These are phyloP conservation scores for Candida cerambycidarum DNA, from an alignment of 805 yeast genomes.

Conservation along the genomic window DNA sequence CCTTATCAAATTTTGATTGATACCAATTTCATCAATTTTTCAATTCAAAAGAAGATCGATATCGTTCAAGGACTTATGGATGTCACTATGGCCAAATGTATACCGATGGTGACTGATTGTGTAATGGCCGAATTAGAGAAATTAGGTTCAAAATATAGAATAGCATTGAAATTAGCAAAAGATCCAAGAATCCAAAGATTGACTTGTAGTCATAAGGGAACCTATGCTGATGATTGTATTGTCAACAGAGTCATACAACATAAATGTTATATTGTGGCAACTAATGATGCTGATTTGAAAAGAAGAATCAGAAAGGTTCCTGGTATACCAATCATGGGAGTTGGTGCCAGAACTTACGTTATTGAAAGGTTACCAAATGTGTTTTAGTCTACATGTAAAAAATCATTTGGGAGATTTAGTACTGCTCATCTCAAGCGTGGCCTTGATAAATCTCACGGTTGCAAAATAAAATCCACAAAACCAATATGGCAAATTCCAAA, in stretches of 20 bases:
- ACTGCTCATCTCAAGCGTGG: too few species aligned
- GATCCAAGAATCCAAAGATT: slow-evolving; percentile 89
- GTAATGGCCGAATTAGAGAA: slow-evolving; percentile 98
- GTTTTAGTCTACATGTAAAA: slow-evolving; percentile 37
- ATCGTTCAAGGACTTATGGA: slow-evolving; percentile 98
- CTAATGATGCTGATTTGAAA: slow-evolving; percentile 95
- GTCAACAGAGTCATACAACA: slow-evolving; percentile 93
- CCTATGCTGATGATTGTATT: slow-evolving; percentile 97
- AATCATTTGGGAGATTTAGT: too few species aligned
- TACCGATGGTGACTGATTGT: slow-evolving; percentile 94
- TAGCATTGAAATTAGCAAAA: slow-evolving; percentile 87
- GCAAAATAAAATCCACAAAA: slow-evolving; percentile 6
- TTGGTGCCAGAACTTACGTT: slow-evolving; percentile 88
- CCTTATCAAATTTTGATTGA: slow-evolving; percentile 95
- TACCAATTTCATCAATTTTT: slow-evolving; percentile 95
- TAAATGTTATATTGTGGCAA: slow-evolving; percentile 95
- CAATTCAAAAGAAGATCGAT: slow-evolving; percentile 94
- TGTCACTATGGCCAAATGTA: slow-evolving; percentile 88
- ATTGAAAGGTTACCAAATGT: slow-evolving; percentile 95
- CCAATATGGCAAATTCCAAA: slow-evolving; percentile 1
- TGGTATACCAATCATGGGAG: slow-evolving; percentile 96
- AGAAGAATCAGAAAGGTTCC: slow-evolving; percentile 94
- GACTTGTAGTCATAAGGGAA: slow-evolving; percentile 90
- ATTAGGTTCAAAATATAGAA: slow-evolving; percentile 90
- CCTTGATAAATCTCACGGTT: slow-evolving; percentile 4